Percentiles rank a stretch among this genome's conserved stretches.
These are phyloP conservation scores for Rubus idaeus DNA, from an alignment of 306 rosid species.

Conservation along the genomic window DNA sequence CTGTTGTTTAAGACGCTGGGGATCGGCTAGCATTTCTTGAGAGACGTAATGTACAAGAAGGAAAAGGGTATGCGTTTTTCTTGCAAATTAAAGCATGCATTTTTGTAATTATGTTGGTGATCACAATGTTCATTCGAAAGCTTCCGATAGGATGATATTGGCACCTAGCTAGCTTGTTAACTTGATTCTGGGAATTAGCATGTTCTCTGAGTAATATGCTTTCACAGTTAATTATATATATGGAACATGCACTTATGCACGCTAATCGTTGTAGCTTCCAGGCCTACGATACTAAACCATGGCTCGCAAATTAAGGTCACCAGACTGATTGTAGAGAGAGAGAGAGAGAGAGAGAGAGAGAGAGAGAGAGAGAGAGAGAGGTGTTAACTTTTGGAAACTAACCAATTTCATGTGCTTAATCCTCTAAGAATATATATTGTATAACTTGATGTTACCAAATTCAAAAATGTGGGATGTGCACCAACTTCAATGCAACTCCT, in stretches of 20 bases:
- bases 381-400: background rate
- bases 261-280: background rate
- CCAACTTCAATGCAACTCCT: too few relatives aligned
- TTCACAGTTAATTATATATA: background rate
- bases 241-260: conserved; percentile 5
- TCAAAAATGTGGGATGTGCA: too few relatives aligned
- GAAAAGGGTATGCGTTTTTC: conserved; percentile 1
- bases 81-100: background rate
- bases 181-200: background rate
- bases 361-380: background rate
- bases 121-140: background rate
- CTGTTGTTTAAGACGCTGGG: background rate
- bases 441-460: too few relatives aligned
- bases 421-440: background rate
- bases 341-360: background rate
- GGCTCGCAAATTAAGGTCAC: background rate
- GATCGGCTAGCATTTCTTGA: conserved; percentile 12
- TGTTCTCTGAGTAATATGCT: conserved; percentile 10
- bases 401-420: background rate
- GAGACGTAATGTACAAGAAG: background rate
- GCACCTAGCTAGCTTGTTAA: background rate
- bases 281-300: background rate
- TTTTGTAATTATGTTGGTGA: background rate
- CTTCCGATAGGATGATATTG: background rate
- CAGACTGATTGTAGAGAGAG: background rate